phyloP scores from a whole-genome alignment of 371 early-diverging fungal species.

The Polyrhizophydium stewartii region DNA sequence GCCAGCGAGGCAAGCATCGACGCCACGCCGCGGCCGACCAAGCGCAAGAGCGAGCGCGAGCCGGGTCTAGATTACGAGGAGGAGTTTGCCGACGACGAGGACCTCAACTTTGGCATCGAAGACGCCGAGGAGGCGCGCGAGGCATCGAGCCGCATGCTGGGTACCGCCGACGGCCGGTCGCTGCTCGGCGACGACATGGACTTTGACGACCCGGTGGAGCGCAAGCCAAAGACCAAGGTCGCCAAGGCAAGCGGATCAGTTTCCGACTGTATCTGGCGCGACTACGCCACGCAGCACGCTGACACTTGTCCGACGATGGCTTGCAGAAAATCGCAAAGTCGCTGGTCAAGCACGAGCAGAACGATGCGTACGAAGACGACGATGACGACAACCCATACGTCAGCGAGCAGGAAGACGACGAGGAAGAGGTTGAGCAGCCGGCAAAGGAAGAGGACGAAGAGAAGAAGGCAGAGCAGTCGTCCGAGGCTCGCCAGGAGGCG shows the following conservation, averaged over 20 bases:
- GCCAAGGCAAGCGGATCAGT: background rate
- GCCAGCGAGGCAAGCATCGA: too few relatives aligned
- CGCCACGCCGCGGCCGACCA: too few relatives aligned
- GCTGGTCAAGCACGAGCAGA: slow-evolving; percentile 67
- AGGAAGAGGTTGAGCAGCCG: background rate
- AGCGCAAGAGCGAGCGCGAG: slow-evolving; percentile 48
- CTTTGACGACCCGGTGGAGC: slow-evolving; percentile 7
- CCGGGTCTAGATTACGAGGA: slow-evolving; percentile 66
- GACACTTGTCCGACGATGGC: too few relatives aligned
- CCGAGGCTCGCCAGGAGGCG: background rate
- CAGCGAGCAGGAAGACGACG: slow-evolving; percentile 32
- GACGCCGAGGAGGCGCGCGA: slow-evolving; percentile 43
- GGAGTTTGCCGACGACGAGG: slow-evolving; percentile 80
- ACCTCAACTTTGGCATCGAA: slow-evolving; percentile 39
- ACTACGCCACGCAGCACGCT: too few relatives aligned
- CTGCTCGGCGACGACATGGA: slow-evolving; percentile 40
- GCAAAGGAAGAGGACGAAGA: background rate
- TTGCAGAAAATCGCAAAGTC: slow-evolving; percentile 63
- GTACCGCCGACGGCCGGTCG: slow-evolving; percentile 14
- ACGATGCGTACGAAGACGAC: slow-evolving; percentile 69
- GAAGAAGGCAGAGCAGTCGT: background rate
- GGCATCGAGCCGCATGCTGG: slow-evolving; percentile 29
- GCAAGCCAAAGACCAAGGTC: background rate
- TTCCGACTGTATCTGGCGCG: slow-evolving; percentile 4
- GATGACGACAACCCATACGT: slow-evolving; percentile 71